These are phyloP conservation scores for Colletotrichum sidae DNA, from an alignment of 2,329 filamentous ascomycete genomes.

Conservation along the genomic window DNA sequence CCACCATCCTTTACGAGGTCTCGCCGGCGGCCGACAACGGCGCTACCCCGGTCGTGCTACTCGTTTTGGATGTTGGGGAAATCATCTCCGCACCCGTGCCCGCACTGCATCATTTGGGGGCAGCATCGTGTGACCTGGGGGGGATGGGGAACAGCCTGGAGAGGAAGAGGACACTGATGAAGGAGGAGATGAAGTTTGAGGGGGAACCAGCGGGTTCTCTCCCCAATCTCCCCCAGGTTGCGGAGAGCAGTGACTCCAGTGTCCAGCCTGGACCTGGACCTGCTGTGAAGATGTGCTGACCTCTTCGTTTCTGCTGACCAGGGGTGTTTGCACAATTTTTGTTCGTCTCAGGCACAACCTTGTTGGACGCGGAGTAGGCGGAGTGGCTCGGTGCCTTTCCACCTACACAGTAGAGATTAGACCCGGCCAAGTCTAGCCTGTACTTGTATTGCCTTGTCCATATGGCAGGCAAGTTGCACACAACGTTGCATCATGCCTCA, in stretches of 20 bases:
- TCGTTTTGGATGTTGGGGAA: conserved; percentile 18
- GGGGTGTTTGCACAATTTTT: background rate
- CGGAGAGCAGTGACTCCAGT: conserved; percentile 1
- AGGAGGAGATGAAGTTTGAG: conserved; percentile 17
- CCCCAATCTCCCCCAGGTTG: conserved; percentile 5
- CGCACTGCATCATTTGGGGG: conserved; percentile 15
- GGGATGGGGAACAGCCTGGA: conserved; percentile 5
- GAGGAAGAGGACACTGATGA: conserved; percentile 2
- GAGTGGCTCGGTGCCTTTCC: background rate
- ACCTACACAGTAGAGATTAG: too few relatives aligned
- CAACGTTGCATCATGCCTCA: too few relatives aligned
- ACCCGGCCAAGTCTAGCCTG: too few relatives aligned
- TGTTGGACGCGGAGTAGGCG: conserved; percentile 3
- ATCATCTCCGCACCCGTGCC: conserved; percentile 28
- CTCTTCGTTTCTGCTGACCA: conserved; percentile 2
- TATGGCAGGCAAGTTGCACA: too few relatives aligned
- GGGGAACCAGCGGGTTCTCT: conserved; percentile 17
- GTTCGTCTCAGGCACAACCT: conserved; percentile 6
- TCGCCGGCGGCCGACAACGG: background rate
- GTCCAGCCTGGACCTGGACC: too few relatives aligned
- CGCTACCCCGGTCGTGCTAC: background rate
- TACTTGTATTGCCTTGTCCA: too few relatives aligned
- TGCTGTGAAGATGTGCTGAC: too few relatives aligned
- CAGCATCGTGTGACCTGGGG: conserved; percentile 8
- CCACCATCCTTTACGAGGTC: background rate